These are phyloP conservation scores for Pistacia vera DNA, from an alignment of 345 rosid genomes.

Conservation along the genomic window DNA sequence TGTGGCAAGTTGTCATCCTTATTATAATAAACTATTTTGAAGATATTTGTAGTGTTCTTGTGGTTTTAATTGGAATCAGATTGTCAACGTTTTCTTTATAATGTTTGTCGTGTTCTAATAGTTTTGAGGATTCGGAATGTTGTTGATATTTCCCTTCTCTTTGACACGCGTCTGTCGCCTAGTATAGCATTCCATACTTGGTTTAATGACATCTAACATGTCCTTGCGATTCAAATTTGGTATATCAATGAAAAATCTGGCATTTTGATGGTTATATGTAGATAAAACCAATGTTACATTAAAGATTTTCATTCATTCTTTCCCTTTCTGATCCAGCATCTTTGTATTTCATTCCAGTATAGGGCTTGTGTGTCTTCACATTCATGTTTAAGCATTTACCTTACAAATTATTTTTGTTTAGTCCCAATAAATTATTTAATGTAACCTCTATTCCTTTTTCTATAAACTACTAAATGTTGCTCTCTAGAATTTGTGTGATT, in stretches of 20 bases:
- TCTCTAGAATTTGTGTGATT: background rate
- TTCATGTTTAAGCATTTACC: background rate
- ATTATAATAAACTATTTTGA: background rate
- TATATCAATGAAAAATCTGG: background rate
- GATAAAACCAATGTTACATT: background rate
- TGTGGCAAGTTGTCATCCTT: background rate
- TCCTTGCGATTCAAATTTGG: background rate
- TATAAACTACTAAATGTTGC: background rate
- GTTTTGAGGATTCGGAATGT: background rate
- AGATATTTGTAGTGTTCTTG: background rate
- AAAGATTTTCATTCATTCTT: background rate
- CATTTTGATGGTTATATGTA: background rate
- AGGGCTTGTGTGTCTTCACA: background rate
- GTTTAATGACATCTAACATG: background rate
- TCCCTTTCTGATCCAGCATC: background rate
- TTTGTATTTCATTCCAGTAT: background rate
- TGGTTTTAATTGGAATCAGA: background rate
- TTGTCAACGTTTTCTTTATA: background rate
- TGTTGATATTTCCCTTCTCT: background rate
- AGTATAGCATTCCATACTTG: background rate
- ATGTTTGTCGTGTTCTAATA: background rate
- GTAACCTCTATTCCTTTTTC: background rate
- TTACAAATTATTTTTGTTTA: background rate
- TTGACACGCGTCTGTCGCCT: slow-evolving; percentile 17
- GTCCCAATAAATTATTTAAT: background rate